Evolutionary conservation across 441 rosid species (phyloP).

Genomic region (Populus hybrid): DNA sequence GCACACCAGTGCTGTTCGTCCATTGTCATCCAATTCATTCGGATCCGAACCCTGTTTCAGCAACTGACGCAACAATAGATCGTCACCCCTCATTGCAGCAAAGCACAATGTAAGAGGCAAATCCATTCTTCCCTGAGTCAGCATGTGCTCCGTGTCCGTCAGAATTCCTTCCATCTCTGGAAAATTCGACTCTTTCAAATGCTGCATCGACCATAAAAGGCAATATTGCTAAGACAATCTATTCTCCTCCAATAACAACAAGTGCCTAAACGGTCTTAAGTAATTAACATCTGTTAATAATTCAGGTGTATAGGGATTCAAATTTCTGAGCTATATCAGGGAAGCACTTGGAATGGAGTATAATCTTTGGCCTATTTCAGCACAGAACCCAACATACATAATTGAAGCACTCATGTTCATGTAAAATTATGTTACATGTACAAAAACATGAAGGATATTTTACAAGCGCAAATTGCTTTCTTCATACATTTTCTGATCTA

Average conservation of each 20-base stretch:
- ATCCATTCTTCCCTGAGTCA: slow-evolving; percentile 75
- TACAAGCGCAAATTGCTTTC: background rate
- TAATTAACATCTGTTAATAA: background rate
- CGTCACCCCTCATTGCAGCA: slow-evolving; percentile 80
- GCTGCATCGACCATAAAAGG: slow-evolving; percentile 44
- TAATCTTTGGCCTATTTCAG: background rate
- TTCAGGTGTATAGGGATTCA: background rate
- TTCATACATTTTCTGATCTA: background rate
- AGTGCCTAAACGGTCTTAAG: background rate
- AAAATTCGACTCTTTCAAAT: slow-evolving; percentile 54
- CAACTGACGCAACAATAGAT: slow-evolving; percentile 64
- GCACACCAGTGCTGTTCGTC: slow-evolving; percentile 66
- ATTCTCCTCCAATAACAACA: background rate
- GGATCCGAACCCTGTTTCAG: slow-evolving; percentile 73
- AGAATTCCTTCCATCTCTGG: slow-evolving; percentile 57
- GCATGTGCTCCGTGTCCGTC: slow-evolving; percentile 60
- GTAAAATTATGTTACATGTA: background rate
- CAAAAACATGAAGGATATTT: background rate
- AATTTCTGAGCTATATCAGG: background rate
- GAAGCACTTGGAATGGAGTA: background rate
- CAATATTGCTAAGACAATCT: background rate
- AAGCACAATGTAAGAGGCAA: slow-evolving; percentile 71
- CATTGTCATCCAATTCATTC: slow-evolving; percentile 58
- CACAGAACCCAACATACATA: background rate
- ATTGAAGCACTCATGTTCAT: background rate